Conservation (phyloP, 257 asterid genomes). For the Forsythia viridissima region DNA sequence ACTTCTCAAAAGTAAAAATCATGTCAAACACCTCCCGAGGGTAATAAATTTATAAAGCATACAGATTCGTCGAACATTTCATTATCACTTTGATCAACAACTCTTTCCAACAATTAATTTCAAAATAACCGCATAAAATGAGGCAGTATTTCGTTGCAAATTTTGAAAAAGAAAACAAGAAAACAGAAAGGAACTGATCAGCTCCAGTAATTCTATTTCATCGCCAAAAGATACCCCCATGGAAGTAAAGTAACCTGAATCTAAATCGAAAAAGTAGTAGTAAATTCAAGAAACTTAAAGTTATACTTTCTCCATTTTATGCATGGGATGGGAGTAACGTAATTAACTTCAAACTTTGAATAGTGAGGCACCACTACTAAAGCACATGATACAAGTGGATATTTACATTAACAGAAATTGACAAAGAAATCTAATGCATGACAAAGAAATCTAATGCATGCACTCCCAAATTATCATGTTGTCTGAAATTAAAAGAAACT, state of each 20-base stretch:
- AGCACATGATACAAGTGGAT: background rate
- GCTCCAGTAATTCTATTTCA: too few relatives aligned
- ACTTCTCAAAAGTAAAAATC: conserved; percentile 11
- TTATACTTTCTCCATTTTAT: background rate
- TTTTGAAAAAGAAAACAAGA: background rate
- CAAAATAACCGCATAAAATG: too few relatives aligned
- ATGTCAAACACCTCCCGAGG: background rate
- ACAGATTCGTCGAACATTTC: too few relatives aligned
- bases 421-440: background rate
- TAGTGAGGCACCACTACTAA: background rate
- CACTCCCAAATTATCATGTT: background rate
- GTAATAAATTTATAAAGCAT: background rate
- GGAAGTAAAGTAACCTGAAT: too few relatives aligned
- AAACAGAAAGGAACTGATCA: too few relatives aligned
- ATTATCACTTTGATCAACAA: too few relatives aligned
- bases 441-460: background rate
- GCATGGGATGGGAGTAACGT: background rate
- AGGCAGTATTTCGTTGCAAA: background rate
- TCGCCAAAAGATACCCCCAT: background rate
- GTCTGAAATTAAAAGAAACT: background rate
- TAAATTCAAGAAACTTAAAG: background rate
- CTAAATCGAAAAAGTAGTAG: background rate
- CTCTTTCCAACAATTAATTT: too few relatives aligned
- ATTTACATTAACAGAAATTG: background rate
- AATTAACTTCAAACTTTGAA: background rate